These are phyloP conservation scores for Pseudocercospora musae DNA, from an alignment of 2,329 filamentous ascomycete genomes.

Conservation along the genomic window DNA sequence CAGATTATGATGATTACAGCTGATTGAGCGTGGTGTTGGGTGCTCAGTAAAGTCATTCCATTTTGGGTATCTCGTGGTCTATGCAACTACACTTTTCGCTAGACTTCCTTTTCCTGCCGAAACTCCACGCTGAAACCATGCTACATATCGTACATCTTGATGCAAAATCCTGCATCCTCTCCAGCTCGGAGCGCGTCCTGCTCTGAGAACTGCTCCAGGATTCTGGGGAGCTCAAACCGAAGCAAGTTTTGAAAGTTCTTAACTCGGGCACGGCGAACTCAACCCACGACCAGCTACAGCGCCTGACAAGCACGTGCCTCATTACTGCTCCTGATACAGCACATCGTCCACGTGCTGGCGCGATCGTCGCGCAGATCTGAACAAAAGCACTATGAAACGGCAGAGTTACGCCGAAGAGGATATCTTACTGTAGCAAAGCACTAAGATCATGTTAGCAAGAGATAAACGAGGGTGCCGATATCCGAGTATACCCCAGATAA, in stretches of 20 bases:
- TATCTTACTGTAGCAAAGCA: conserved; percentile 8
- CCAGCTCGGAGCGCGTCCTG: neutral
- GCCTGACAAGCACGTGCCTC: too few relatives aligned
- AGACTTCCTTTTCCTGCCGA: conserved; percentile 6
- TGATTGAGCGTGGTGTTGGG: neutral
- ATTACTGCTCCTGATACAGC: too few relatives aligned
- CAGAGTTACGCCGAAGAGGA: neutral
- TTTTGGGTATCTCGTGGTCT: conserved; percentile 22
- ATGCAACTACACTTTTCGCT: conserved; percentile 14
- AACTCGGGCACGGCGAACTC: neutral
- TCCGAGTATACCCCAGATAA: conserved; percentile 34
- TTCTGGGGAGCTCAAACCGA: neutral
- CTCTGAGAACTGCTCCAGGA: neutral
- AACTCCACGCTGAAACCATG: conserved; percentile 19
- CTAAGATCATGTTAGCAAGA: conserved; percentile 4
- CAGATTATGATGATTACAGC: neutral
- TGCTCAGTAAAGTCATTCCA: neutral
- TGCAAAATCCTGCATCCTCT: neutral
- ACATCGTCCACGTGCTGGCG: neutral
- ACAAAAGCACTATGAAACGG: neutral
- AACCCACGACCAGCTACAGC: neutral
- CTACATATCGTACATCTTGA: neutral
- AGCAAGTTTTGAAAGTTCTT: neutral
- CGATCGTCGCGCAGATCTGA: neutral
- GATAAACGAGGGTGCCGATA: neutral